Conservation (phyloP, 2,329 filamentous ascomycete genomes). For the Albifimbria verrucaria region DNA sequence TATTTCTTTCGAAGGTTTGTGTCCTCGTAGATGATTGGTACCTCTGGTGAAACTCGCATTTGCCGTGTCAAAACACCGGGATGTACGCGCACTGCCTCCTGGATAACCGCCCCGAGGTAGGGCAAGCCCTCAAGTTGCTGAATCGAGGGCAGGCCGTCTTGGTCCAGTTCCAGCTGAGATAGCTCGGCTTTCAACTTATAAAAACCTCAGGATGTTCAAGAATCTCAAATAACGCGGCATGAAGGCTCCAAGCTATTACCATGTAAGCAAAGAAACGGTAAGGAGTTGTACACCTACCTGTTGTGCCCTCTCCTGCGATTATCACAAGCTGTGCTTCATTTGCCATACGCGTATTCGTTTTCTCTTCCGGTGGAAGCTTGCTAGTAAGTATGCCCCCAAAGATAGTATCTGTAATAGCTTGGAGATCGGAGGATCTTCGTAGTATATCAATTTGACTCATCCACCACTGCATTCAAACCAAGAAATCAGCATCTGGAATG, state of each 20-base stretch:
- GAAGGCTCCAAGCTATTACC: no score
- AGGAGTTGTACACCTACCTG: no score
- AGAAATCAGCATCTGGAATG: neutral
- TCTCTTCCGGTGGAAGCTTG: neutral
- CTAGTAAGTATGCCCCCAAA: neutral
- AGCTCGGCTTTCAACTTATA: no score
- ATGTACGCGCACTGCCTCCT: no score
- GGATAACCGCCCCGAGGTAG: no score
- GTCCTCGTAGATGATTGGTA: neutral
- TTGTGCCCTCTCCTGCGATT: neutral
- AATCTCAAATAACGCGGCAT: no score
- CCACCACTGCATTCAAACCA: neutral
- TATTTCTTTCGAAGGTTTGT: neutral
- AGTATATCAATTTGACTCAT: neutral
- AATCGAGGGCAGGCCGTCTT: no score
- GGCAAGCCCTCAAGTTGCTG: no score
- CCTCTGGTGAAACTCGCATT: neutral
- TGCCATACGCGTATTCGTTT: neutral
- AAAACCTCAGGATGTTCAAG: no score
- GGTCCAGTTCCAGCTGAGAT: no score
- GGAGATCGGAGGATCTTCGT: neutral
- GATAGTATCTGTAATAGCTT: neutral
- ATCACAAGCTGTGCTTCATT: neutral
- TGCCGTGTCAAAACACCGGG: neutral
- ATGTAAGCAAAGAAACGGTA: neutral